phyloP scores from a whole-genome alignment of 2,329 filamentous ascomycete species.

The Ophiostoma piceae region DNA sequence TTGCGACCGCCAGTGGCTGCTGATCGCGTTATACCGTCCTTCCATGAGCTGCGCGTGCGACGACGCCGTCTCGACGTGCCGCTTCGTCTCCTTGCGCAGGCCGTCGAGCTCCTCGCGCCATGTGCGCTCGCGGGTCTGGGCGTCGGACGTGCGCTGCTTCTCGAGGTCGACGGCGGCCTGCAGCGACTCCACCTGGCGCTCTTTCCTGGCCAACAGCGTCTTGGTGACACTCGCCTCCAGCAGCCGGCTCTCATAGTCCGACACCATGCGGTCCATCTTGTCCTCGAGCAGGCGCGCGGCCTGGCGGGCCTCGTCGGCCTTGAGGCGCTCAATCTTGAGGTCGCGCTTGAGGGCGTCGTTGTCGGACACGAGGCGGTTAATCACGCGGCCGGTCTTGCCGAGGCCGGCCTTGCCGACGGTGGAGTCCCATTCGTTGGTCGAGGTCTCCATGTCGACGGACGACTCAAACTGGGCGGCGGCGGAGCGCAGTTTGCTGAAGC shows the following conservation, averaged over 20 bases:
- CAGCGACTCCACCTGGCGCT: constrained; percentile 67
- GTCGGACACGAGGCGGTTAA: constrained; percentile 75
- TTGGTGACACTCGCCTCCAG: constrained; percentile 68
- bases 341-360: constrained; percentile 74
- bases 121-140: constrained; percentile 54
- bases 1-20: constrained; percentile 62
- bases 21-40: constrained; percentile 63
- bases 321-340: constrained; percentile 58
- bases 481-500: constrained; percentile 22
- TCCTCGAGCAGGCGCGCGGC: constrained; percentile 62
- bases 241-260: constrained; percentile 64
- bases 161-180: constrained; percentile 60
- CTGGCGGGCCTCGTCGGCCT: constrained; percentile 66
- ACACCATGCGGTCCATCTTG: constrained; percentile 62
- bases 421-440: constrained; percentile 49
- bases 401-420: constrained; percentile 64
- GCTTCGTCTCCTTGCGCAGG: constrained; percentile 52
- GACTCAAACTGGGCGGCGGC: constrained; percentile 13
- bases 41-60: constrained; percentile 62
- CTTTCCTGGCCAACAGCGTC: constrained; percentile 64
- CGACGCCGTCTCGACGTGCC: constrained; percentile 61
- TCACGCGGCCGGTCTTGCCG: constrained; percentile 71
- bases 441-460: neutral
- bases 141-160: constrained; percentile 54
- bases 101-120: constrained; percentile 63